Percentiles rank a stretch among this genome's conserved stretches.
These are phyloP conservation scores for Colletotrichum aenigma DNA, from an alignment of 2,329 filamentous ascomycete genomes.

Conservation along the genomic window DNA sequence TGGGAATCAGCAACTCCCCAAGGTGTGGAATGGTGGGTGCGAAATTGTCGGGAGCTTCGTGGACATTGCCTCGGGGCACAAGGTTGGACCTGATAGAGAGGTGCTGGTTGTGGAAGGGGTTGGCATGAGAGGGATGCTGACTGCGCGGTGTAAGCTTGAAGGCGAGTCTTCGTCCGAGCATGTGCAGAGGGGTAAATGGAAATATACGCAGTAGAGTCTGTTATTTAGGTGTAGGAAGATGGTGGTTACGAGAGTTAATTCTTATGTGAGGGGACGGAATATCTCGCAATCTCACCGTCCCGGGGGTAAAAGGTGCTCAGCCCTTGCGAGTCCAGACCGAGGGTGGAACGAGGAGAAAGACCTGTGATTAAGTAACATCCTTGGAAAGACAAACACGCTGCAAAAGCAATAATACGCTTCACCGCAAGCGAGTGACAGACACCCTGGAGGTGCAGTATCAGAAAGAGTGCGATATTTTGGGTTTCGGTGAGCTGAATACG, in stretches of 20 bases:
- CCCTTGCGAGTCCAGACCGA: not conserved
- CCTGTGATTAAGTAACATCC: not conserved
- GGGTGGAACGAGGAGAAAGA: not conserved
- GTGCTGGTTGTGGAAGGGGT: not conserved
- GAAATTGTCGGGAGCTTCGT: not conserved
- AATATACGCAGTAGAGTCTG: not conserved
- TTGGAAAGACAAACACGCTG: not conserved
- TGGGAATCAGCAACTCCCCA: not conserved
- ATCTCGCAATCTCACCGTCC: not conserved
- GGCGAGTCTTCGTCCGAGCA: not conserved
- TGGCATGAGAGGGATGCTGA: conserved; percentile 7
- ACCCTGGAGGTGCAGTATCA: not conserved
- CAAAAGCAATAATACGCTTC: not conserved
- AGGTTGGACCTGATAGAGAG: not conserved
- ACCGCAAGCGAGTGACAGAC: not conserved
- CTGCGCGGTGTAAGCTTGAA: not conserved
- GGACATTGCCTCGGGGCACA: not conserved
- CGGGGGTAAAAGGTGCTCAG: not conserved
- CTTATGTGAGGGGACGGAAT: not conserved
- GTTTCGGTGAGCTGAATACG: not conserved
- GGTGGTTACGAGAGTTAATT: not conserved
- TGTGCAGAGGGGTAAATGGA: not conserved
- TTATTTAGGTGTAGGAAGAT: not conserved
- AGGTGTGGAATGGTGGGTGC: not conserved
- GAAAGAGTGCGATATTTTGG: not conserved